These are phyloP conservation scores for Lichina pygmaea DNA, from an alignment of 495 filamentous ascomycete species.

Conservation along the genomic window DNA sequence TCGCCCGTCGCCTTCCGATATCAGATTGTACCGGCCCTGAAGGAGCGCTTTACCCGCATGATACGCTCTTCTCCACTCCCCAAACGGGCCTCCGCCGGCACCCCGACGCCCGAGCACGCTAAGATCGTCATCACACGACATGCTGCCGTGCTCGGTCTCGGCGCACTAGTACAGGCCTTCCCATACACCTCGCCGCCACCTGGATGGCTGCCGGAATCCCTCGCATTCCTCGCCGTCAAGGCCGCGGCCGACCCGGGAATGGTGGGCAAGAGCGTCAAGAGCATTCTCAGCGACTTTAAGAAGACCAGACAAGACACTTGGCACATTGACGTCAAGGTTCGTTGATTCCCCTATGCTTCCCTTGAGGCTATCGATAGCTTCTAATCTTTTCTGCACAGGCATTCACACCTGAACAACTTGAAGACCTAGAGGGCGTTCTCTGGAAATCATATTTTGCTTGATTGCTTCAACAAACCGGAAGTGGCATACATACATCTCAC, in stretches of 20 bases:
- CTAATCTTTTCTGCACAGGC: conserved; percentile 24
- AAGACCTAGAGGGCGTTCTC: conserved; percentile 83
- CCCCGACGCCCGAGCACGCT: conserved; percentile 65
- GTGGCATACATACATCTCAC: not conserved
- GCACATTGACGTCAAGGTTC: conserved; percentile 89
- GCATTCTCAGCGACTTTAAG: conserved; percentile 88
- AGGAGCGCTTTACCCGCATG: conserved; percentile 49
- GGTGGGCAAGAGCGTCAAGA: conserved; percentile 94
- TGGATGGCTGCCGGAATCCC: conserved; percentile 74
- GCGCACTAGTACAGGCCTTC: conserved; percentile 84
- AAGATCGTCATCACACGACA: conserved; percentile 59
- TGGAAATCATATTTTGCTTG: conserved; percentile 99
- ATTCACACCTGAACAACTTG: conserved; percentile 74
- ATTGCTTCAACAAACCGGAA: not conserved
- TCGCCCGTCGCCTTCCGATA: conserved; percentile 63
- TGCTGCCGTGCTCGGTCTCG: conserved; percentile 77
- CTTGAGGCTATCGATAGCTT: not conserved
- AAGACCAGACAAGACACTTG: conserved; percentile 99
- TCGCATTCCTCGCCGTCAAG: conserved; percentile 60
- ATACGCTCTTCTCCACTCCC: conserved; percentile 64
- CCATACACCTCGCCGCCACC: conserved; percentile 86
- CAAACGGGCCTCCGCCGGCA: conserved; percentile 35
- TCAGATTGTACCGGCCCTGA: conserved; percentile 45
- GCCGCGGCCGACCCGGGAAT: conserved; percentile 75
- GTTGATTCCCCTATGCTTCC: conserved; percentile 6